A percentile compares a stretch with the other conserved stretches of the same genome.
Conservation (phyloP, 177 flowering plant genomes). For the Vitis hybrid region DNA sequence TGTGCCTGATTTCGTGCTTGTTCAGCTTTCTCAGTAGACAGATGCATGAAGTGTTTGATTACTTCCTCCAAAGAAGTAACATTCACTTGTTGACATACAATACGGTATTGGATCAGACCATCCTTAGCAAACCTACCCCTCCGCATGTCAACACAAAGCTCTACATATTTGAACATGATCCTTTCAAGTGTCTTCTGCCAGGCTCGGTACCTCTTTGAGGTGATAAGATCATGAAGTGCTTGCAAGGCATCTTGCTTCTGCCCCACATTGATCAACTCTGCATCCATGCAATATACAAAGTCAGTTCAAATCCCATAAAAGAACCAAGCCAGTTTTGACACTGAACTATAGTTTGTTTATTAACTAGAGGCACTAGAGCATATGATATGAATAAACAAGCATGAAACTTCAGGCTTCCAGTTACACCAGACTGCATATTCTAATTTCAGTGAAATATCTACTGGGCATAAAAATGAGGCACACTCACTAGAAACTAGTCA, state of each 20-base stretch:
- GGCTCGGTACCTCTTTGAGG: slow-evolving; percentile 84
- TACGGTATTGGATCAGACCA: slow-evolving; percentile 90
- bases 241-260: slow-evolving; percentile 93
- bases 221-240: slow-evolving; percentile 80
- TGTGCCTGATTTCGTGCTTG: slow-evolving; percentile 84
- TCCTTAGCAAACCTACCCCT: slow-evolving; percentile 94
- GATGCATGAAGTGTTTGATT: slow-evolving; percentile 92
- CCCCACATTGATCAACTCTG: slow-evolving; percentile 94
- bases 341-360: not conserved
- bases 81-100: slow-evolving; percentile 92
- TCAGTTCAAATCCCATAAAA: not conserved
- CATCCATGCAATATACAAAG: slow-evolving; percentile 19
- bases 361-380: not conserved
- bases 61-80: slow-evolving; percentile 91
- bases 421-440: not conserved
- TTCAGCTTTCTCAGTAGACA: slow-evolving; percentile 91
- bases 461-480: not conserved
- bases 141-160: slow-evolving; percentile 92
- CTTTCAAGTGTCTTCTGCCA: slow-evolving; percentile 90
- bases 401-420: not conserved
- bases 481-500: too few species aligned
- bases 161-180: slow-evolving; percentile 93
- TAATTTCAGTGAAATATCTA: not conserved
- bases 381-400: not conserved
- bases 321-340: not conserved